A percentile compares a stretch with the other conserved stretches of the same genome.
Conservation (phyloP, 306 rosid species). For the Malus orientalis region DNA sequence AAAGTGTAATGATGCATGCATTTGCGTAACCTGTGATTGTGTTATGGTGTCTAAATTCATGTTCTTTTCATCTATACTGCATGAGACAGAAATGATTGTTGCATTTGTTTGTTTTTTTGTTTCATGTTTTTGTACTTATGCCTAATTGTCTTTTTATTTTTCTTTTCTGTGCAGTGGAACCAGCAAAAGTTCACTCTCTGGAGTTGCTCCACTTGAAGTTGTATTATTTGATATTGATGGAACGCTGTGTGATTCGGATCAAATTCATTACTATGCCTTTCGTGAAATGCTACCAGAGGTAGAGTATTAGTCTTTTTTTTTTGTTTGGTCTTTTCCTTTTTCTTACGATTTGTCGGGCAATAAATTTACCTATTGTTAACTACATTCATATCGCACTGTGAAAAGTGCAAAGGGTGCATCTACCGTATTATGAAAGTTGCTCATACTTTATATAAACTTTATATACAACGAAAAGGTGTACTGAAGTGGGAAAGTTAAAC, state of each 20-base stretch:
- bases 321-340: not conserved
- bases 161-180: constrained; percentile 8
- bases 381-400: not conserved
- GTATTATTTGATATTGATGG: constrained; percentile 93
- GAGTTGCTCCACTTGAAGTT: constrained; percentile 70
- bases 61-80: not conserved
- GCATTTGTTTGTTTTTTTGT: not conserved
- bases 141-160: too few relatives aligned
- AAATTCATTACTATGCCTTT: constrained; percentile 65
- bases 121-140: not conserved
- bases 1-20: too few relatives aligned
- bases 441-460: not conserved
- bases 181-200: constrained; percentile 55
- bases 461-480: not conserved
- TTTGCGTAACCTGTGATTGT: too few relatives aligned
- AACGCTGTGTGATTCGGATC: constrained; percentile 88
- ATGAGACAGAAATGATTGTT: not conserved
- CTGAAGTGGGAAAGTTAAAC: constrained; percentile 16
- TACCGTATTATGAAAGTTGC: not conserved
- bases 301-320: not conserved
- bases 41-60: not conserved
- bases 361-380: not conserved
- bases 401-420: not conserved
- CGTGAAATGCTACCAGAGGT: constrained; percentile 85
- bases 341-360: not conserved